Percentiles rank a stretch among this genome's conserved stretches.
Evolutionary conservation across 192 early-diverging fungal species (phyloP).

Genomic region (Powellomyces hirtus): DNA sequence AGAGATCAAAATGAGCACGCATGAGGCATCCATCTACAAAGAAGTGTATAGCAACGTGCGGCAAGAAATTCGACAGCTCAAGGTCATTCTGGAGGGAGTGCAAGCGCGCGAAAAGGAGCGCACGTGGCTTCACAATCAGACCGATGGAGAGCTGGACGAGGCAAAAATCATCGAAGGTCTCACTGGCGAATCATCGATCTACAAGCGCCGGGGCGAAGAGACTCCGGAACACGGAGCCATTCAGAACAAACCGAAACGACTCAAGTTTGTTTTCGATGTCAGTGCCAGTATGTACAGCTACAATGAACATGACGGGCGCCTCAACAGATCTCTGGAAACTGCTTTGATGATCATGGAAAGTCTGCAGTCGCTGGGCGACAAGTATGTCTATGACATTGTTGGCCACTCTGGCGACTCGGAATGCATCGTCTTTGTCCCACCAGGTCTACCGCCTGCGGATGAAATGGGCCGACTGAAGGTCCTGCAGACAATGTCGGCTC

Average conservation of each 20-base stretch:
- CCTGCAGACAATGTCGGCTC: conserved; percentile 69
- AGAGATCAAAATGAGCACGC: conserved; percentile 71
- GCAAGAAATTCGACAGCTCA: conserved; percentile 69
- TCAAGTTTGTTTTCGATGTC: conserved; percentile 80
- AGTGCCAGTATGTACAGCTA: conserved; percentile 53
- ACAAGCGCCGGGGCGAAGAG: conserved; percentile 78
- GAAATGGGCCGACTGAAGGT: conserved; percentile 70
- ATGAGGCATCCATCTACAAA: conserved; percentile 50
- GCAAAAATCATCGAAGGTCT: conserved; percentile 69
- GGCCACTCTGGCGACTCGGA: conserved; percentile 76
- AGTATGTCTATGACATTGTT: conserved; percentile 72
- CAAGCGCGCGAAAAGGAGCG: conserved; percentile 81
- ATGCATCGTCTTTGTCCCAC: conserved; percentile 68
- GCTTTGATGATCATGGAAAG: conserved; percentile 67
- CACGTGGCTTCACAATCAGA: conserved; percentile 78
- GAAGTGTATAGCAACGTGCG: conserved; percentile 51
- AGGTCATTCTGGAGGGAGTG: conserved; percentile 72
- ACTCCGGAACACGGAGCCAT: conserved; percentile 65
- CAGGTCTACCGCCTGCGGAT: conserved; percentile 70
- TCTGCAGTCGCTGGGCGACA: conserved; percentile 73
- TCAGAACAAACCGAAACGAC: conserved; percentile 71
- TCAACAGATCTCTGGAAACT: conserved; percentile 43
- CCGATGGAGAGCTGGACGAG: conserved; percentile 78
- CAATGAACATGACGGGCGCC: conserved; percentile 44
- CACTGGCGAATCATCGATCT: conserved; percentile 74